phyloP scores from a whole-genome alignment of 2,329 filamentous ascomycete species.

The Botrytis fabae region DNA sequence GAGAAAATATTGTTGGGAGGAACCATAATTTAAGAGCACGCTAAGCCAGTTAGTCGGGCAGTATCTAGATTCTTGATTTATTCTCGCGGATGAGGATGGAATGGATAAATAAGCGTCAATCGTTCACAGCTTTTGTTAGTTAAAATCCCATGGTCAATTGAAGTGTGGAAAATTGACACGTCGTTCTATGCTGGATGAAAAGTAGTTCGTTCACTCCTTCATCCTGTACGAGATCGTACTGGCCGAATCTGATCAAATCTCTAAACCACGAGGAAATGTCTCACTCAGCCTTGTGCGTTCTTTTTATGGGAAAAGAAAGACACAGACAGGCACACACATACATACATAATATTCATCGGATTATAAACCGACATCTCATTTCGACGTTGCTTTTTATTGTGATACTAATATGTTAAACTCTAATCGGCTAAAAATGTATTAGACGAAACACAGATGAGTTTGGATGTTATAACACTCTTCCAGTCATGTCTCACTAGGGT shows the following conservation, averaged over 20 bases:
- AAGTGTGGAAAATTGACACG: neutral
- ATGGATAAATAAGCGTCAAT: neutral
- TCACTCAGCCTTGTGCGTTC: slow-evolving; percentile 18
- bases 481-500: neutral
- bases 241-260: neutral
- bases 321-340: no score
- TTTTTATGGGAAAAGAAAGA: neutral
- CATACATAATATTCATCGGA: neutral
- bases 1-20: neutral
- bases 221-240: neutral
- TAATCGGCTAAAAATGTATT: slow-evolving; percentile 1
- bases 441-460: neutral
- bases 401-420: neutral
- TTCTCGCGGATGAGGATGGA: neutral
- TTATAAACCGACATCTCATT: neutral
- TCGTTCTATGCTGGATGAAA: neutral
- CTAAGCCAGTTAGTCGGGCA: neutral
- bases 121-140: neutral
- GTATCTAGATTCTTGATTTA: neutral
- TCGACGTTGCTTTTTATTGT: neutral
- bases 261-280: slow-evolving; percentile 15
- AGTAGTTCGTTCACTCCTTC: neutral
- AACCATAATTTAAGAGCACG: neutral
- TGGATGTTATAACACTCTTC: neutral
- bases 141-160: neutral